phyloP scores from a whole-genome alignment of 208 protist species.

The Acanthamoeba royreba region DNA sequence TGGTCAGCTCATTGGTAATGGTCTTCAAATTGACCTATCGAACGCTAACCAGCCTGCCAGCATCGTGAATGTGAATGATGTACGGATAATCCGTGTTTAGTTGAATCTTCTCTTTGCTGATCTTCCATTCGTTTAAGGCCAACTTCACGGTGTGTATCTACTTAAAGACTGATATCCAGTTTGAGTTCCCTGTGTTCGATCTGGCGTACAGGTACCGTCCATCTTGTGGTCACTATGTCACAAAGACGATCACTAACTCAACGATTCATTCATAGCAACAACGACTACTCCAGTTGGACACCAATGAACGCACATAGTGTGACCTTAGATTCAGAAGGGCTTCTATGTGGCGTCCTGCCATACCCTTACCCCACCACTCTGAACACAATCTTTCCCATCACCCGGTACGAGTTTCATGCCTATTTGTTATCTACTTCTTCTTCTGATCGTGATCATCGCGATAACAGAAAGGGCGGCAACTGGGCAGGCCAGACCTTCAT shows the following conservation, averaged over 20 bases:
- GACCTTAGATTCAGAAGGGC: background rate
- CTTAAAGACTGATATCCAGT: background rate
- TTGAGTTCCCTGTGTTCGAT: background rate
- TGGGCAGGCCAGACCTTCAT: background rate
- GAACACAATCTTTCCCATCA: conserved; percentile 3
- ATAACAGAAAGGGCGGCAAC: background rate
- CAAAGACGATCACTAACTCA: background rate
- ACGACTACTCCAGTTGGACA: background rate
- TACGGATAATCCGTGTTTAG: background rate
- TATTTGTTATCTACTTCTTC: background rate
- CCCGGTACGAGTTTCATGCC: background rate
- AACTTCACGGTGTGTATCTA: background rate
- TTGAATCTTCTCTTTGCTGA: background rate
- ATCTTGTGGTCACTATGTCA: background rate
- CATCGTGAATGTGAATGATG: background rate
- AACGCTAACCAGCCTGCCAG: background rate
- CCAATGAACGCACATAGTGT: background rate
- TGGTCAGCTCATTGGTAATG: background rate
- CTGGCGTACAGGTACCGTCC: background rate
- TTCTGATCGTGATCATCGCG: background rate
- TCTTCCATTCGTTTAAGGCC: background rate
- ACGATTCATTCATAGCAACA: background rate
- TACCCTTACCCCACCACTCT: background rate
- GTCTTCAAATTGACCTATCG: background rate
- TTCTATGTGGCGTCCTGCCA: background rate